A percentile compares a stretch with the other conserved stretches of the same genome.
Conservation (phyloP, 202 grass and related monocot species). For the Schoenoplectus tabernaemontani region DNA sequence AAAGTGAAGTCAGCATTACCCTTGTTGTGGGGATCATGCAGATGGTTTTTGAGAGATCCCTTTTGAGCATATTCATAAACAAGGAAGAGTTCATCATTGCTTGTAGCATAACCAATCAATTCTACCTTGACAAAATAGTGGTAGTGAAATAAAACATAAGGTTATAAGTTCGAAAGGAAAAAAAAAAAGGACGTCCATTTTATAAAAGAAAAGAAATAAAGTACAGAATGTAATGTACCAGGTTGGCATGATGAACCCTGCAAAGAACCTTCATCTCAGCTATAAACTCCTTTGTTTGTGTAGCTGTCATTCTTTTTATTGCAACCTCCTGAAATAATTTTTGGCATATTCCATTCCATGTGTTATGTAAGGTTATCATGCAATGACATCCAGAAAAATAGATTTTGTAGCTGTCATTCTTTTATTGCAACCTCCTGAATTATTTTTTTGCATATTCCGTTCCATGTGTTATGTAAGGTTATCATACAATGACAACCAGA, state of each 20-base stretch:
- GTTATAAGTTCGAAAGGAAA: constrained; percentile 8
- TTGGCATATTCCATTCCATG: background rate
- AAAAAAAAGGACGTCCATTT: background rate
- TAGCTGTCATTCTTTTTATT: constrained; percentile 95
- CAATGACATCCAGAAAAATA: too few relatives aligned
- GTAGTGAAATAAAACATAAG: constrained; percentile 34
- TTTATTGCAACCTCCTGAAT: constrained; percentile 97
- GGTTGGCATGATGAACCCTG: constrained; percentile 97
- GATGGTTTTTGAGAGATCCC: constrained; percentile 87
- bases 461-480: background rate
- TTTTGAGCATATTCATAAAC: constrained; percentile 98
- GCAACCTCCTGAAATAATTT: constrained; percentile 75
- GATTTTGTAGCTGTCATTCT: constrained; percentile 97
- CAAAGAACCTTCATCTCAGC: constrained; percentile 97
- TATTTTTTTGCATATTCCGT: constrained; percentile 9
- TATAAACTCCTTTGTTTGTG: constrained; percentile 97
- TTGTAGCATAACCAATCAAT: constrained; percentile 98
- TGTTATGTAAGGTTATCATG: background rate
- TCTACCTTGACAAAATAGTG: constrained; percentile 98
- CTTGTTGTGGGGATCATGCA: constrained; percentile 89
- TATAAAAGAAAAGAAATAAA: background rate
- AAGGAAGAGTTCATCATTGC: constrained; percentile 86
- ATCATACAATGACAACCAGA: too few relatives aligned
- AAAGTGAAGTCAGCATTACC: constrained; percentile 33
- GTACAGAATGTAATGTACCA: constrained; percentile 49